Conservation (phyloP, 1,284 basidiomycete genomes). For the Puccinia coronata region DNA sequence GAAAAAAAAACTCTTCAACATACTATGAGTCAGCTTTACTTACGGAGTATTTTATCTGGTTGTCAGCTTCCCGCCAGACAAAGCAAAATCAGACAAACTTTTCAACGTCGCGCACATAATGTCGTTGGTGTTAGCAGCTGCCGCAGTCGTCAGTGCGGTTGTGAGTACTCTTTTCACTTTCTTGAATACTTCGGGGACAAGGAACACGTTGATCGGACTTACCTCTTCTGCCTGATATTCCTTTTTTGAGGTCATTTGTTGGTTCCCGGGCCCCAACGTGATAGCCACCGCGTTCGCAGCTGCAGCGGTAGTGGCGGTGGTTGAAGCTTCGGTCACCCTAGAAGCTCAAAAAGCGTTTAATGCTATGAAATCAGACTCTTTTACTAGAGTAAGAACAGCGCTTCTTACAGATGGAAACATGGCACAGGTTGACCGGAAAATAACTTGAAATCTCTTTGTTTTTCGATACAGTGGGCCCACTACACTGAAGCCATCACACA, state of each 20-base stretch:
- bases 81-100: conserved; percentile 8
- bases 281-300: not conserved
- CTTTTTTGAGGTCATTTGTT: not conserved
- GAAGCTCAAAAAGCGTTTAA: not conserved
- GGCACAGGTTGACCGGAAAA: no score
- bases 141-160: not conserved
- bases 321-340: conserved; percentile 9
- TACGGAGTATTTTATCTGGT: not conserved
- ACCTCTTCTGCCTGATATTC: no score
- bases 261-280: not conserved
- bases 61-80: not conserved
- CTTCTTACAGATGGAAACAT: no score
- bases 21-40: not conserved
- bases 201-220: no score
- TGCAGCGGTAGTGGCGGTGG: not conserved
- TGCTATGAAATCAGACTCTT: conserved; percentile 35
- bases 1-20: no score
- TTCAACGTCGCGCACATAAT: conserved; percentile 20
- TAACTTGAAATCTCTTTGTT: not conserved
- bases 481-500: conserved; percentile 11
- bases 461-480: conserved; percentile 24
- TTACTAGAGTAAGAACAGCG: conserved; percentile 38
- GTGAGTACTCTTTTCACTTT: not conserved
- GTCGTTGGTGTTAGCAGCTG: conserved; percentile 12
- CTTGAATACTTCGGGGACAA: no score